phyloP scores from a whole-genome alignment of 148 eudicot species.

The Drosera capensis region DNA sequence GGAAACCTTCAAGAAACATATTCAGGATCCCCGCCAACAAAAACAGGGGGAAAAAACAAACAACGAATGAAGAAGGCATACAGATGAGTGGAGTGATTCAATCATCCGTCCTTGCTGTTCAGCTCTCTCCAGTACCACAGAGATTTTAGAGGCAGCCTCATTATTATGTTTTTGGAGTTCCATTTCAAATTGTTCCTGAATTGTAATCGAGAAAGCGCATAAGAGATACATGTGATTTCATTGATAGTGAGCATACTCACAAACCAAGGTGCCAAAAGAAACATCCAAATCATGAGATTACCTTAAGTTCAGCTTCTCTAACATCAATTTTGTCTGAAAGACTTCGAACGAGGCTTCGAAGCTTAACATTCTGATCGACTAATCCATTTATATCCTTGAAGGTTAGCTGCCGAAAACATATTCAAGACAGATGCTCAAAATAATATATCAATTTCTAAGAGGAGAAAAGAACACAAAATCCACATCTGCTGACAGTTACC shows the following conservation, averaged over 20 bases:
- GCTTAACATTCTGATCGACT: slow-evolving; percentile 94
- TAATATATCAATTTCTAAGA: slow-evolving; percentile 1
- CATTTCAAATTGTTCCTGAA: slow-evolving; percentile 55
- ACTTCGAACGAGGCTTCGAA: slow-evolving; percentile 67
- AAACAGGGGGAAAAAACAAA: too few relatives aligned
- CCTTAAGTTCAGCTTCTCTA: slow-evolving; percentile 47
- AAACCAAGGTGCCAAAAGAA: background rate
- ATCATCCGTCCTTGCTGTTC: slow-evolving; percentile 84
- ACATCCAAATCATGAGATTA: background rate
- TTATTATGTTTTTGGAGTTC: slow-evolving; percentile 52
- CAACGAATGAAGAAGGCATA: slow-evolving; percentile 18
- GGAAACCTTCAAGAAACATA: slow-evolving; percentile 30
- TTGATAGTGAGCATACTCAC: background rate
- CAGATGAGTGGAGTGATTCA: slow-evolving; percentile 83
- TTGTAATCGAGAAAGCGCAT: slow-evolving; percentile 7
- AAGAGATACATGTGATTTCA: background rate
- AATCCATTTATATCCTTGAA: slow-evolving; percentile 80
- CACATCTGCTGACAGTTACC: slow-evolving; percentile 23
- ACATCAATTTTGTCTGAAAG: slow-evolving; percentile 69
- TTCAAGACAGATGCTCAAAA: slow-evolving; percentile 6
- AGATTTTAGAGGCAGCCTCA: slow-evolving; percentile 64
- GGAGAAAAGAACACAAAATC: too few relatives aligned
- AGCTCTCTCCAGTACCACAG: slow-evolving; percentile 62
- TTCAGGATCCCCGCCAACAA: too few relatives aligned
- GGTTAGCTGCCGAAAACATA: slow-evolving; percentile 28